phyloP scores from a whole-genome alignment of 23 red algal genomes.

The Gracilariopsis chorda region DNA sequence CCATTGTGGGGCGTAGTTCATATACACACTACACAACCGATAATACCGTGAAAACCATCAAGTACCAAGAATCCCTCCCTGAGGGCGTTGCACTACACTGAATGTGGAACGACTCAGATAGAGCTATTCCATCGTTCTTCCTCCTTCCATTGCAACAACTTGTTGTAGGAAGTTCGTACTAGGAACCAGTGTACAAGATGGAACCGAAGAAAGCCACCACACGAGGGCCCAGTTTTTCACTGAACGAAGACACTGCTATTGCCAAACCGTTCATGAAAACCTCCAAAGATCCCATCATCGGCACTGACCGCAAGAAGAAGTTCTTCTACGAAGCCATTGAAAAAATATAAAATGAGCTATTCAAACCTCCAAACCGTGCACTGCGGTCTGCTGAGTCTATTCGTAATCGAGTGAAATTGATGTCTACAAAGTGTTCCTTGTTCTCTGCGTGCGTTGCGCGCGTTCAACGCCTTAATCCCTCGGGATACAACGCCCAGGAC shows the following conservation, averaged over 20 bases:
- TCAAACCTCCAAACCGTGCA: neutral
- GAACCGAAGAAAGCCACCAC: neutral
- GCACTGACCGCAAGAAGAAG: conserved; percentile 20
- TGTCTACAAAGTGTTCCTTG: neutral
- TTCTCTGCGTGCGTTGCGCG: conserved; percentile 9
- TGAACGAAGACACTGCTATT: neutral
- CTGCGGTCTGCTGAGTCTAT: conserved; percentile 23
- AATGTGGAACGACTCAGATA: too few relatives aligned
- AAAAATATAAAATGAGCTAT: neutral
- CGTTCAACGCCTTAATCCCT: neutral
- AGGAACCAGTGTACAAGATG: too few relatives aligned
- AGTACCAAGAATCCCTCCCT: too few relatives aligned
- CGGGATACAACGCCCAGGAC: neutral
- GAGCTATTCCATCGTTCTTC: too few relatives aligned
- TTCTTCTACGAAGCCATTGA: neutral
- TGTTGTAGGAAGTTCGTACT: too few relatives aligned
- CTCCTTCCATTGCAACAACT: too few relatives aligned
- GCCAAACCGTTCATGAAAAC: neutral
- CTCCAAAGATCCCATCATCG: neutral
- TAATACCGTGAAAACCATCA: too few relatives aligned
- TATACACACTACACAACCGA: too few relatives aligned
- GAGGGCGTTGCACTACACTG: too few relatives aligned
- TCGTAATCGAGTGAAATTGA: neutral
- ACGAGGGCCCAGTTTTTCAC: neutral
- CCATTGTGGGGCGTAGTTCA: too few relatives aligned